A percentile compares a stretch with the other conserved stretches of the same genome.
These are phyloP conservation scores for Umbelopsis sp. DNA, from an alignment of 192 early-diverging fungal genomes.

Conservation along the genomic window DNA sequence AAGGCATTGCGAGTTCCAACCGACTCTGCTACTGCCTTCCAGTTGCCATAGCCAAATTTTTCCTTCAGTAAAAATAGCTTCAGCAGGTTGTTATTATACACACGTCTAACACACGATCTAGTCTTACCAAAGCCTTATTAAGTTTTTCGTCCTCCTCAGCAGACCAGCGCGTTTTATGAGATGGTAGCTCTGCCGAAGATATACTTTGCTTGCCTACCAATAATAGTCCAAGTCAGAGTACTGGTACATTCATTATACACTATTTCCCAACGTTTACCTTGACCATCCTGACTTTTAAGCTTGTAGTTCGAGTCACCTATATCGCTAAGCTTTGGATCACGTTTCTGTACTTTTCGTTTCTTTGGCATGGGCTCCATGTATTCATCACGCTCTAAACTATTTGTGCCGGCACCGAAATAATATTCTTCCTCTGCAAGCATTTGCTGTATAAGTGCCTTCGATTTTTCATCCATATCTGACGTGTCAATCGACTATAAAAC, in stretches of 20 bases:
- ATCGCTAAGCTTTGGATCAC: not conserved
- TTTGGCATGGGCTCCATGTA: not conserved
- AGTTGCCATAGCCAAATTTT: conserved; percentile 56
- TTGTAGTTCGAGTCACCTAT: not conserved
- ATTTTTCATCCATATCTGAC: conserved; percentile 56
- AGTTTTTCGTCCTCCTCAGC: conserved; percentile 56
- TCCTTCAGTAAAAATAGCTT: conserved; percentile 29
- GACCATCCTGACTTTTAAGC: not conserved
- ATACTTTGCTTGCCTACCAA: conserved; percentile 31
- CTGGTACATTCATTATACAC: not conserved
- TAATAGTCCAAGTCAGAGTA: not conserved
- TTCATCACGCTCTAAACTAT: conserved; percentile 1
- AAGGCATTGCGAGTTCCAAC: conserved; percentile 56
- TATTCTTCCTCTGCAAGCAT: conserved; percentile 68
- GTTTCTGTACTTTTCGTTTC: conserved; percentile 17
- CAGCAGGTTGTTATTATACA: not conserved
- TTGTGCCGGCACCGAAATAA: conserved; percentile 48
- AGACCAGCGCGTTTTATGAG: conserved; percentile 61
- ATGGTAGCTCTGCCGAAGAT: conserved; percentile 47
- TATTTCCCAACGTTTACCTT: not conserved
- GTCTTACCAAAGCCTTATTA: conserved; percentile 55
- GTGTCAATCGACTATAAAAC: not conserved
- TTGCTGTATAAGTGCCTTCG: conserved; percentile 54
- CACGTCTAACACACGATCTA: conserved; percentile 2
- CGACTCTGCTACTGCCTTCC: conserved; percentile 53